Percentiles rank a stretch among this genome's conserved stretches.
Evolutionary conservation across 352 stramenopile genomes (phyloP).

Genomic region (Pythium dissimile): DNA sequence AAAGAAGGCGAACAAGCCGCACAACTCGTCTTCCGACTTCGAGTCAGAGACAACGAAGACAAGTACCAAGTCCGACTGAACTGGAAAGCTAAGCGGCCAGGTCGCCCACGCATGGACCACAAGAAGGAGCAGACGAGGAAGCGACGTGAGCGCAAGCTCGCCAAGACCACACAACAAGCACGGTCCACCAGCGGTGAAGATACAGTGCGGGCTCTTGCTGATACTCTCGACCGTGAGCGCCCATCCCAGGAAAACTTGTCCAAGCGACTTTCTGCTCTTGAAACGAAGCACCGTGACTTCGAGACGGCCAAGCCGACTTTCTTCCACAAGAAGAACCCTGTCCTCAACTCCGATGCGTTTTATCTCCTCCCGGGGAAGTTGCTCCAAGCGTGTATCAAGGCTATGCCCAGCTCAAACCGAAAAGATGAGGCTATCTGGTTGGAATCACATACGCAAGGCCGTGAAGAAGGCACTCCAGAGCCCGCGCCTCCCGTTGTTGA

Average conservation of each 20-base stretch:
- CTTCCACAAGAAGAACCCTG: neutral
- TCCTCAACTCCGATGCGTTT: neutral
- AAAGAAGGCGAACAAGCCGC: too few relatives aligned
- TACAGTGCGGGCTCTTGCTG: neutral
- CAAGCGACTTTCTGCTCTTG: neutral
- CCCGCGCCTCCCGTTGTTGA: neutral
- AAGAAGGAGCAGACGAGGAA: neutral
- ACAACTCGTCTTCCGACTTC: too few relatives aligned
- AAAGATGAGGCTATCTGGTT: too few relatives aligned
- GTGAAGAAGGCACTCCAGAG: neutral
- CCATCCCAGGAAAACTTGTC: neutral
- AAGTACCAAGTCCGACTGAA: neutral
- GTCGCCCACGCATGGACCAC: neutral
- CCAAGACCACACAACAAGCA: neutral
- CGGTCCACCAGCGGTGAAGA: neutral
- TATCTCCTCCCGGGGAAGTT: neutral
- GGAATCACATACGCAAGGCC: too few relatives aligned
- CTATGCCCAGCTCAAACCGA: neutral
- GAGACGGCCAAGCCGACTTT: neutral
- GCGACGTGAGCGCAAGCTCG: neutral
- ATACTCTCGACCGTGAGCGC: neutral
- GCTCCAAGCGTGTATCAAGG: neutral
- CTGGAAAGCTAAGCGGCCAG: neutral
- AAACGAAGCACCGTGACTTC: neutral
- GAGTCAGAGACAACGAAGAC: neutral